Evolutionary conservation across 495 filamentous ascomycete genomes (phyloP), one percentile per base, ranked within the genome.

Genomic region (Talaromyces ruber): DNA sequence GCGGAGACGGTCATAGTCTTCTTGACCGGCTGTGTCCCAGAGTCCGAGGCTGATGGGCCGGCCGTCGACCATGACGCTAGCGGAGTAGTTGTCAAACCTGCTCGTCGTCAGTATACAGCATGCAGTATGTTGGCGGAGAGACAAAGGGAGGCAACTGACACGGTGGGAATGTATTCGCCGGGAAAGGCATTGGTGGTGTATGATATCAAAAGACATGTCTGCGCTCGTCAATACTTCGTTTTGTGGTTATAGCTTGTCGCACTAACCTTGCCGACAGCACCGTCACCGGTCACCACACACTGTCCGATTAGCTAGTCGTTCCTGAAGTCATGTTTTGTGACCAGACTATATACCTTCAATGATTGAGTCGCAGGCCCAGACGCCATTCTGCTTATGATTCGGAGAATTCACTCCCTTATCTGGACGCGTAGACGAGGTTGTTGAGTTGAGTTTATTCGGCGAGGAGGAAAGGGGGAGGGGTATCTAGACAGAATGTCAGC

Each of bases 21-120:
- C 94, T 80, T 97, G 93, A 70, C 93, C 94, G 67, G 94, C 94
- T 67, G 94, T 98, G 87, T 98, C 94, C 94, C 94, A 98, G 43
- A 98, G 79, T 66, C 94, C 94, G 66, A 98, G 78, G 75, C 92
- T 97, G 74, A 98, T 96, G 39, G 94, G 94, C 76, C 93, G 92
- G 65, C 90, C 90, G 79, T 98, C 94, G 52, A 98, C 94, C 90
- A 96, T 96, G 28, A 98, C 94, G 79, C 89, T 95, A 59, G 94
- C 94, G 54, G 94, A 97, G 78, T 98, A 98, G 77, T 98, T 98
- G 71, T 98, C 94, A 72, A 98, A 98, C 62, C 94, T 98, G n/a
- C 22, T 6, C 21, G 24, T n/a, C 30, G 3, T 70, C 14, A 61
- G 60, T 52, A 32, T n/a, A 56, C 51, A 11, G 47, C 47, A 56